Evolutionary conservation across 306 rosid genomes (phyloP).

Genomic region (Oxytropis ochrocephala): DNA sequence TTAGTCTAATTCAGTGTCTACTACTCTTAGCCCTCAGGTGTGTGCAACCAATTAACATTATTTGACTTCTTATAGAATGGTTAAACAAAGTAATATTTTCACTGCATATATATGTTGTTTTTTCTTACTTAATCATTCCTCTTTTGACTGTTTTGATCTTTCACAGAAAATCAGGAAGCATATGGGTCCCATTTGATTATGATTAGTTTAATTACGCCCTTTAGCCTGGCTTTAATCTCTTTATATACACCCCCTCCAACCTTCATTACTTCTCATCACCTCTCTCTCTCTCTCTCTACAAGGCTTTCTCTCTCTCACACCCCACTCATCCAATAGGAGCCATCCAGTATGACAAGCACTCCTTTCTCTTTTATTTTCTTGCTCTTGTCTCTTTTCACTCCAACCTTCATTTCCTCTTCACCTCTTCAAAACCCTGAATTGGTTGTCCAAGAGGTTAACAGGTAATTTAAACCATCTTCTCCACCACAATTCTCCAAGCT

Average conservation of each 20-base stretch:
- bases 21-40: not conserved
- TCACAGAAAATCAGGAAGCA: slow-evolving; percentile 48
- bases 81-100: not conserved
- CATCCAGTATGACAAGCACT: slow-evolving; percentile 36
- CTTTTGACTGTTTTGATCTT: not conserved
- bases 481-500: not conserved
- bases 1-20: not conserved
- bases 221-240: slow-evolving; percentile 37
- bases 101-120: not conserved
- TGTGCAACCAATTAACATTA: not conserved
- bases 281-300: not conserved
- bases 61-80: not conserved
- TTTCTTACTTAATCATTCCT: not conserved
- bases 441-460: slow-evolving; percentile 63
- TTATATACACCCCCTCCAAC: slow-evolving; percentile 41
- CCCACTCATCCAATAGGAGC: not conserved
- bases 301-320: not conserved
- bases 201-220: slow-evolving; percentile 52
- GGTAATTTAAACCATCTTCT: slow-evolving; percentile 35
- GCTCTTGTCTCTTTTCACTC: slow-evolving; percentile 38
- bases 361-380: slow-evolving; percentile 27
- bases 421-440: slow-evolving; percentile 50
- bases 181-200: slow-evolving; percentile 49
- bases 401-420: slow-evolving; percentile 45
- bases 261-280: slow-evolving; percentile 17